These are phyloP conservation scores for Zasmidium citrigriseum DNA, from an alignment of 2,329 filamentous ascomycete genomes.

Conservation along the genomic window DNA sequence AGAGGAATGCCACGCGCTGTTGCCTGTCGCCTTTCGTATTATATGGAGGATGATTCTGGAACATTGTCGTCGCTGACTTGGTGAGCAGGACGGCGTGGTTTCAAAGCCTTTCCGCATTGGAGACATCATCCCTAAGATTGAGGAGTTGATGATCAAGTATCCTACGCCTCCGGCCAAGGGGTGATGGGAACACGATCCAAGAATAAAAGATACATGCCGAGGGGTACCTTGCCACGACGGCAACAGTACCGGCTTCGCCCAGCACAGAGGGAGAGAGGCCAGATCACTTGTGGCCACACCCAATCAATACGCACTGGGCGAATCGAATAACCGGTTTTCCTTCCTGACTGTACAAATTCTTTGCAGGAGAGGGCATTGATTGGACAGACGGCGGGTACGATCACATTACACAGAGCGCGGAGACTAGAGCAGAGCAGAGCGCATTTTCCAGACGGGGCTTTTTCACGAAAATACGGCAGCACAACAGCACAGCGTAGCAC, in stretches of 20 bases:
- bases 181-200: neutral
- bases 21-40: neutral
- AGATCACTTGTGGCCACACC: too few relatives aligned
- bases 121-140: slow-evolving; percentile 53
- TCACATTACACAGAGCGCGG: too few relatives aligned
- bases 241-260: too few relatives aligned
- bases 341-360: too few relatives aligned
- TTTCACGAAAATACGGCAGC: slow-evolving; percentile 8
- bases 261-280: too few relatives aligned
- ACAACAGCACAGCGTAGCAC: slow-evolving; percentile 9
- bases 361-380: too few relatives aligned
- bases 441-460: neutral
- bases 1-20: neutral
- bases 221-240: too few relatives aligned
- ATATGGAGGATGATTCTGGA: neutral
- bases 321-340: too few relatives aligned
- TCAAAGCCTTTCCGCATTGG: slow-evolving; percentile 54
- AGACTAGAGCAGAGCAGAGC: too few relatives aligned
- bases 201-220: neutral
- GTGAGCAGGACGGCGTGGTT: slow-evolving; percentile 50
- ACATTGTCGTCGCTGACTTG: slow-evolving; percentile 15
- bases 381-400: too few relatives aligned
- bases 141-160: slow-evolving; percentile 44
- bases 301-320: too few relatives aligned
- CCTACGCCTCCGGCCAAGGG: slow-evolving; percentile 24